phyloP scores from a whole-genome alignment of 768 basidiomycete genomes.

The Hygrophoropsis aurantiaca region DNA sequence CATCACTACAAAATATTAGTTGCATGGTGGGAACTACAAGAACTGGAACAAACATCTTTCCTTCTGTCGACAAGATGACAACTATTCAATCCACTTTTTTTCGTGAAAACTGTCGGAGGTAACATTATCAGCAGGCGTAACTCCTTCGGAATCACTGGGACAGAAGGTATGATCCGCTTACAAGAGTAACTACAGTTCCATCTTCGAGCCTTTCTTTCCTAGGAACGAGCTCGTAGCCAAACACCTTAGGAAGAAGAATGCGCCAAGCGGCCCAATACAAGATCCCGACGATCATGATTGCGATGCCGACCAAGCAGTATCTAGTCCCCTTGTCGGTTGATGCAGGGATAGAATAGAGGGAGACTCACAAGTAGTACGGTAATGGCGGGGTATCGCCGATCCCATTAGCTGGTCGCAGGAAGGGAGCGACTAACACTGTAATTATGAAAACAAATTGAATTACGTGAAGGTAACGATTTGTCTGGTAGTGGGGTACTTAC shows the following conservation, averaged over 20 bases:
- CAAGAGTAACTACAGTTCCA: constrained; percentile 54
- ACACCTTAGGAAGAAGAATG: constrained; percentile 45
- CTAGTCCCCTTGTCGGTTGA: constrained; percentile 20
- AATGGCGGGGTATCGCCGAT: constrained; percentile 61
- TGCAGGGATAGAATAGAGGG: neutral
- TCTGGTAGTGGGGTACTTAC: constrained; percentile 29
- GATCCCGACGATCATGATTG: constrained; percentile 43
- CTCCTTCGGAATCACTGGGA: no score
- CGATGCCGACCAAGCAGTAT: constrained; percentile 56
- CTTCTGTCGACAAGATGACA: no score
- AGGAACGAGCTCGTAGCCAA: constrained; percentile 47
- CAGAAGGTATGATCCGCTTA: constrained; percentile 24
- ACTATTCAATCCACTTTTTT: no score
- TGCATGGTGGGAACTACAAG: no score
- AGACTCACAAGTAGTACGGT: constrained; percentile 51
- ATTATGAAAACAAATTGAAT: neutral
- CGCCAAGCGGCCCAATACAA: constrained; percentile 59
- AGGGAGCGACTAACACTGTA: constrained; percentile 57
- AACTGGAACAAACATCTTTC: no score
- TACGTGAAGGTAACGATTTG: neutral
- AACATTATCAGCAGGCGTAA: no score
- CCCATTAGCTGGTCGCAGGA: constrained; percentile 51
- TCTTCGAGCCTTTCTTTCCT: constrained; percentile 49
- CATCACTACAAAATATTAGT: no score
- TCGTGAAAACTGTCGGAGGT: no score